These are phyloP conservation scores for Fonsecaea erecta DNA, from an alignment of 2,329 filamentous ascomycete genomes.

Conservation along the genomic window DNA sequence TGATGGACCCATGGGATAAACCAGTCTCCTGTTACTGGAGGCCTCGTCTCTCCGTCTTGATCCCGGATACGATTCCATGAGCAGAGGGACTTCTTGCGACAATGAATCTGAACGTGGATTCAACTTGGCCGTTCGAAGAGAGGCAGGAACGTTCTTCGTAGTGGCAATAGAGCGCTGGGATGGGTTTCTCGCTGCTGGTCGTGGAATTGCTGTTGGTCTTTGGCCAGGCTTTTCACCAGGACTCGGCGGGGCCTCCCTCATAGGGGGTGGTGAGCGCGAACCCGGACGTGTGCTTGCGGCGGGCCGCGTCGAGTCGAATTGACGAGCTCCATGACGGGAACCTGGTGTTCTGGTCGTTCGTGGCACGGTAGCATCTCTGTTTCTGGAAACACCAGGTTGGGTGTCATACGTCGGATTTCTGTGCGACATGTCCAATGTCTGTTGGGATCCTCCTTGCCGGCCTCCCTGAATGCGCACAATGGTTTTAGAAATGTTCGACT, in stretches of 20 bases:
- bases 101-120: constrained; percentile 8
- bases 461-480: constrained; percentile 19
- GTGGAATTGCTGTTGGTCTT: constrained; percentile 24
- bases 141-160: background rate
- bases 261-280: constrained; percentile 13
- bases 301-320: constrained; percentile 5
- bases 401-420: constrained; percentile 29
- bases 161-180: constrained; percentile 11
- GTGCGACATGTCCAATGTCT: constrained; percentile 28
- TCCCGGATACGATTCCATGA: constrained; percentile 22
- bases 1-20: background rate
- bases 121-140: background rate
- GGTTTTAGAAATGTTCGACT: constrained; percentile 8
- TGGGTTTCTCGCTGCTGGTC: constrained; percentile 7
- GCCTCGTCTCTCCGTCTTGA: constrained; percentile 1
- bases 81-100: constrained; percentile 29
- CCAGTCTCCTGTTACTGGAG: constrained; percentile 8
- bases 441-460: constrained; percentile 14
- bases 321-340: constrained; percentile 17
- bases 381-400: constrained; percentile 29
- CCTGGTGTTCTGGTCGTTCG: constrained; percentile 19
- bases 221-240: constrained; percentile 10
- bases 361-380: constrained; percentile 33
- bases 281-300: constrained; percentile 2
- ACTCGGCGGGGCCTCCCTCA: constrained; percentile 13